phyloP scores from a whole-genome alignment of 1,284 basidiomycete genomes.

The Sphaerobolus stellatus region DNA sequence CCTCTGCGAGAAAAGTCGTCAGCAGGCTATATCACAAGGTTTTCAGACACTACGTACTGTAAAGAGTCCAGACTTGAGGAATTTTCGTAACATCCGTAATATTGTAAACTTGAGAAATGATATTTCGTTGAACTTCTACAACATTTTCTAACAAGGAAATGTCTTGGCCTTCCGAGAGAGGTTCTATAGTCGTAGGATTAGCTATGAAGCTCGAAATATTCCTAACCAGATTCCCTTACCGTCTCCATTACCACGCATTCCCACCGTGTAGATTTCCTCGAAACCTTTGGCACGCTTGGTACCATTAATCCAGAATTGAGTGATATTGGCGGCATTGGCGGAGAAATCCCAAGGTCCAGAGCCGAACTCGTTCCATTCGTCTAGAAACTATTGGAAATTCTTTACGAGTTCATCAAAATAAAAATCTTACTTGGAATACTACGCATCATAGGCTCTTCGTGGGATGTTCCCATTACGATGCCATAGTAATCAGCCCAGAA shows the following conservation, averaged over 20 bases:
- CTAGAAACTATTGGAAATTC: too few relatives aligned
- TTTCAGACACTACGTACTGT: constrained; percentile 36
- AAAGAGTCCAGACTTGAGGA: constrained; percentile 66
- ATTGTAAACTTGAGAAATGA: constrained; percentile 57
- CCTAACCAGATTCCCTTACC: constrained; percentile 38
- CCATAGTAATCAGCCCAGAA: constrained; percentile 65
- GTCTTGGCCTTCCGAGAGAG: constrained; percentile 48
- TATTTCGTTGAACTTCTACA: constrained; percentile 59
- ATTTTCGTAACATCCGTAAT: constrained; percentile 49
- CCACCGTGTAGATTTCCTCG: constrained; percentile 62
- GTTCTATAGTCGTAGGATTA: constrained; percentile 38
- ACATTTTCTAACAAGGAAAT: constrained; percentile 55
- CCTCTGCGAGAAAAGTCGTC: constrained; percentile 38
- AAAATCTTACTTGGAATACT: constrained; percentile 40
- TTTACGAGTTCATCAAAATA: neutral
- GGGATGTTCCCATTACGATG: constrained; percentile 69
- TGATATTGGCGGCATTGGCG: constrained; percentile 51
- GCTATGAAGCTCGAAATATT: neutral
- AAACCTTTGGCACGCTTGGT: constrained; percentile 53
- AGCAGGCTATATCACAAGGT: neutral
- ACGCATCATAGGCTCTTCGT: constrained; percentile 67
- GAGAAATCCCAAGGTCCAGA: constrained; percentile 62
- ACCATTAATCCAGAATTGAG: constrained; percentile 60
- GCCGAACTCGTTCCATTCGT: constrained; percentile 58
- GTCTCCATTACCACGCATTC: constrained; percentile 66